Conservation (phyloP, 371 early-diverging fungal species). For the Paramicrosporidium saccamoebae region DNA sequence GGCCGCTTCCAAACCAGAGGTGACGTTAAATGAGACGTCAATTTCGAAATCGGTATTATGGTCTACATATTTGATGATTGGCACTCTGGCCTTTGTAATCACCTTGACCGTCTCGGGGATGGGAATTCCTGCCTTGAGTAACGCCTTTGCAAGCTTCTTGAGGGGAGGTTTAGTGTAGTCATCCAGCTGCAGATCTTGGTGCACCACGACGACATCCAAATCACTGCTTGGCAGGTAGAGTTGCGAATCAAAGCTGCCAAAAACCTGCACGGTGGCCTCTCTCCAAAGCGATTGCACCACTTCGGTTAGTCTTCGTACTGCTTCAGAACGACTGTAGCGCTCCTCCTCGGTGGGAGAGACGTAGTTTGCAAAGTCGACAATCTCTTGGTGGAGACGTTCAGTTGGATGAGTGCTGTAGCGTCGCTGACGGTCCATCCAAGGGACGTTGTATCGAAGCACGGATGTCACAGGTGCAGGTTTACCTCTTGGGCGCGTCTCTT, state of each 20-base stretch:
- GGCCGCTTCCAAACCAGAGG: conserved; percentile 23
- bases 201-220: conserved; percentile 30
- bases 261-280: conserved; percentile 15
- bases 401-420: conserved; percentile 3
- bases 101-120: conserved; percentile 5
- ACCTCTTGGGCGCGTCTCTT: conserved; percentile 2
- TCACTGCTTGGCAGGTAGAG: conserved; percentile 58
- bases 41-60: conserved; percentile 22
- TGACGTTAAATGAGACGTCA: conserved; percentile 46
- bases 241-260: conserved; percentile 52
- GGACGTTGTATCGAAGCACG: conserved; percentile 4
- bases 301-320: conserved; percentile 16
- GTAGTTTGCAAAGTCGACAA: conserved; percentile 28
- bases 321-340: conserved; percentile 22
- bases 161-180: conserved; percentile 2
- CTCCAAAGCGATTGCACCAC: conserved; percentile 6
- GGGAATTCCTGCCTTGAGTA: conserved; percentile 3
- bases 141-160: conserved; percentile 3
- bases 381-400: conserved; percentile 28
- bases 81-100: conserved; percentile 24
- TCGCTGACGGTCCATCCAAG: conserved; percentile 6
- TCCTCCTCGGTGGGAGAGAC: conserved; percentile 43
- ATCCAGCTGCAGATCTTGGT: conserved; percentile 2
- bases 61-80: conserved; percentile 65
- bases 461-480: conserved; percentile 3